Percentiles rank a stretch among this genome's conserved stretches.
phyloP scores from a whole-genome alignment of 495 filamentous ascomycete genomes.

The Xylaria grammica region DNA sequence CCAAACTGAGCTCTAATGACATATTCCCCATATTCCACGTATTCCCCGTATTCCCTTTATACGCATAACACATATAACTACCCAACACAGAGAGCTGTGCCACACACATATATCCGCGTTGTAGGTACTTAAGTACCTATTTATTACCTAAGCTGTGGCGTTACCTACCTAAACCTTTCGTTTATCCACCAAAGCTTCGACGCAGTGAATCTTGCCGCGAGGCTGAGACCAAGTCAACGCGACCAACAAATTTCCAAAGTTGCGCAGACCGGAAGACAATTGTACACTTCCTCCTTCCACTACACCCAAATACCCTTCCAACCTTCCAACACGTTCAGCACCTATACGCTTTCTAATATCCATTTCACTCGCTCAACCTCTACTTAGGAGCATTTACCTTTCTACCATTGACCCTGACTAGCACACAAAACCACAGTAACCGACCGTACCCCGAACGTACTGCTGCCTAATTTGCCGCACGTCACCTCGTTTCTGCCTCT shows the following conservation, averaged over 20 bases:
- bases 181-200: too few species aligned
- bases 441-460: background rate
- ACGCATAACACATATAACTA: too few species aligned
- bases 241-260: constrained; percentile 9
- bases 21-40: too few species aligned
- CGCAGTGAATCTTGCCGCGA: constrained; percentile 5
- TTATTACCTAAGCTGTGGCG: too few species aligned
- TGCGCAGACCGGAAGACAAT: background rate
- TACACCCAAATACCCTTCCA: background rate
- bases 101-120: too few species aligned
- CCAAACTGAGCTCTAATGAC: too few species aligned
- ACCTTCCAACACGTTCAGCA: background rate
- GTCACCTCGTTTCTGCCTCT: background rate
- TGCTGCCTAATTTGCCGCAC: background rate
- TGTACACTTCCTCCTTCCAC: background rate
- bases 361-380: background rate
- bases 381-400: background rate
- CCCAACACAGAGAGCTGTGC: too few species aligned
- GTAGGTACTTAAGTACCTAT: too few species aligned
- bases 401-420: background rate
- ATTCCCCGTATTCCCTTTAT: too few species aligned
- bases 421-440: background rate
- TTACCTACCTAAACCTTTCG: background rate
- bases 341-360: background rate
- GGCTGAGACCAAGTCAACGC: constrained; percentile 12